Percentiles rank a stretch among this genome's conserved stretches.
Evolutionary conservation across 2,329 filamentous ascomycete species (phyloP).

Genomic region (Cordyceps javanica): DNA sequence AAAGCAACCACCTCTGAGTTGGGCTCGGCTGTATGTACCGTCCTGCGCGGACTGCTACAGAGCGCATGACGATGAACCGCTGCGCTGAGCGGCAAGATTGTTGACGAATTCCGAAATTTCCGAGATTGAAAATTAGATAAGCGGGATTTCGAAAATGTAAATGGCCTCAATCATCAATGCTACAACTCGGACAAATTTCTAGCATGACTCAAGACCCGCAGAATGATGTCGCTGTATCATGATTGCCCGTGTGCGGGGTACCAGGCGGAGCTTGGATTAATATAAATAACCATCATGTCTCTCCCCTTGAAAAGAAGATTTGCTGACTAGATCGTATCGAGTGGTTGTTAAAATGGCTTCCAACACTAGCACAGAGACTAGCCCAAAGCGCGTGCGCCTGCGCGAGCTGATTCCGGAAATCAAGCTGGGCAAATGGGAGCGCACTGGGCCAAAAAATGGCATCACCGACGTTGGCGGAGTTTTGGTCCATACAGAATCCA

Average conservation of each 20-base stretch:
- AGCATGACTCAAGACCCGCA: not conserved
- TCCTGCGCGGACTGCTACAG: not conserved
- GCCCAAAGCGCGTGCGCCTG: conserved; percentile 18
- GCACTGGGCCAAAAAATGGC: conserved; percentile 36
- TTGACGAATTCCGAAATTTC: not conserved
- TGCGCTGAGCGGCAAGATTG: not conserved
- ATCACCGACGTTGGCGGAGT: conserved; percentile 41
- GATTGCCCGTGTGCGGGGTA: not conserved
- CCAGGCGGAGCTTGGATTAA: not conserved
- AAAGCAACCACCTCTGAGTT: conserved; percentile 57
- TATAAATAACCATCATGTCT: not conserved
- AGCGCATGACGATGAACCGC: not conserved
- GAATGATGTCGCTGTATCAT: not conserved
- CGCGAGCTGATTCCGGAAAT: conserved; percentile 35
- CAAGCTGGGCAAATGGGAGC: conserved; percentile 31
- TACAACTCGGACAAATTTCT: not conserved
- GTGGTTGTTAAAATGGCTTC: not conserved
- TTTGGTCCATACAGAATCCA: conserved; percentile 34
- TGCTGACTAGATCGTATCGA: not conserved
- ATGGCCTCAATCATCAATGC: not conserved
- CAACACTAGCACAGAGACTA: not conserved
- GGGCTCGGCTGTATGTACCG: conserved; percentile 48
- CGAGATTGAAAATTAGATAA: not conserved
- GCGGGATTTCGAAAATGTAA: not conserved
- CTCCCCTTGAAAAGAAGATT: no score